phyloP scores from a whole-genome alignment of 768 basidiomycete species.

The Mrakia gelida region DNA sequence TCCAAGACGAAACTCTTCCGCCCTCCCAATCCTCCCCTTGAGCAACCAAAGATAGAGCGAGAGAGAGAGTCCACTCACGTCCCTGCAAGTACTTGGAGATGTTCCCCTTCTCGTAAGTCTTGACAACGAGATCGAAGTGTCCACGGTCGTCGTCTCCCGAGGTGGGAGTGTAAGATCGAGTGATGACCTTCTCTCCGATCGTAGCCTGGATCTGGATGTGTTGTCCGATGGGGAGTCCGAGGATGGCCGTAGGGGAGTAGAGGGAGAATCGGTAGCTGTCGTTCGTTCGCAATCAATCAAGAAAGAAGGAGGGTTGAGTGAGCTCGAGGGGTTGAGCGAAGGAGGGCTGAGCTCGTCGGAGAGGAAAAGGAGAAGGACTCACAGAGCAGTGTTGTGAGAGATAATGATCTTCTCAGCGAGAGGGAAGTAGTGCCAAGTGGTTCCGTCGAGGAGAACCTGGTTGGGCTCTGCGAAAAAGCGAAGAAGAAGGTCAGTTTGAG shows the following conservation, averaged over 20 bases:
- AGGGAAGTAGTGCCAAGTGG: slow-evolving; percentile 70
- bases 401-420: slow-evolving; percentile 74
- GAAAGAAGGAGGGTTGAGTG: neutral
- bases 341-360: neutral
- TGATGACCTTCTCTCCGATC: slow-evolving; percentile 83
- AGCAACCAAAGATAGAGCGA: too few relatives aligned
- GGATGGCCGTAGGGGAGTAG: slow-evolving; percentile 64
- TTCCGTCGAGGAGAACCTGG: slow-evolving; percentile 22
- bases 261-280: slow-evolving; percentile 86
- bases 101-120: slow-evolving; percentile 98
- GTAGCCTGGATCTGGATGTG: slow-evolving; percentile 89
- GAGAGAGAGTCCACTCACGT: neutral
- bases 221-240: slow-evolving; percentile 93
- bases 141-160: slow-evolving; percentile 88
- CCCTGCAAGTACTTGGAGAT: slow-evolving; percentile 72
- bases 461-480: neutral
- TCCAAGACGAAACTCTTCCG: too few relatives aligned
- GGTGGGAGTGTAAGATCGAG: slow-evolving; percentile 92
- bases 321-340: slow-evolving; percentile 20
- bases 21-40: too few relatives aligned
- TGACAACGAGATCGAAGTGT: slow-evolving; percentile 93
- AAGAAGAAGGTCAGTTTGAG: neutral
- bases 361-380: slow-evolving; percentile 37
- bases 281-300: neutral
- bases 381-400: slow-evolving; percentile 96